Evolutionary conservation across 2,329 filamentous ascomycete species (phyloP), one percentile per base, ranked within the genome.

Genomic region (Colletotrichum paranaense): DNA sequence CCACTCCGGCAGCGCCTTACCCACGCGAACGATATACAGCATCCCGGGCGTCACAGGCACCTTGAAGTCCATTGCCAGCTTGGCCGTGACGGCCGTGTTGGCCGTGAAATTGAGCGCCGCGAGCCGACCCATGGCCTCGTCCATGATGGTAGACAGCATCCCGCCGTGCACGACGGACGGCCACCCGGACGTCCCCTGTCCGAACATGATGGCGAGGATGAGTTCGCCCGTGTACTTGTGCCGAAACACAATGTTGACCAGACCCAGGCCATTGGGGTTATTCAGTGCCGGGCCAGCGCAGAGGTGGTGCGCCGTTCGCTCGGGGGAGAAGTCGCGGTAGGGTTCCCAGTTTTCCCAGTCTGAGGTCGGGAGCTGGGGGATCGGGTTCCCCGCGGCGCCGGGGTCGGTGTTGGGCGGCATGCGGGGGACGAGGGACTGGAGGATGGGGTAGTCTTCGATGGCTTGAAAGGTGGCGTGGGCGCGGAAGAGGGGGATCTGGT

Each of bases 131-230:
- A 83, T 82, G 24, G 80, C 76, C 79, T 85, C 84, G 63, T 85
- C 84, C 56, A 82, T 74, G 68, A 85, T 70, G 16, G 83, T 77
- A 57, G 80, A 79, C 16, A 79, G 76, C 70, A 84, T 76, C 22
- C 84, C 83, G 8, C 83, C 83, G 72, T 85, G 84, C 7, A 84
- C 74, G 19, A 84, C 67, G 14, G 76, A 75, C 1, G 78, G 75
- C 57, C 79, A 81, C 1, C 84, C 82, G 2, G 76, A 79, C 9
- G 84, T 76, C 2, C 80, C 81, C 2, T 79, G 75, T 2, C 82
- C 81, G 24, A 84, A 77, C 1, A 78, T 74, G 59, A 82, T 78
- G 26, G 84, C 76, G 5, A 81, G 77, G 6, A 78, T 74, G 52
- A 82, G 76, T 62, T 79, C 70, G 75, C 22, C 79, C 65, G 35